Base-by-base conservation (phyloP, 768 basidiomycete genomes). In the Gautieria morchelliformis region DNA sequence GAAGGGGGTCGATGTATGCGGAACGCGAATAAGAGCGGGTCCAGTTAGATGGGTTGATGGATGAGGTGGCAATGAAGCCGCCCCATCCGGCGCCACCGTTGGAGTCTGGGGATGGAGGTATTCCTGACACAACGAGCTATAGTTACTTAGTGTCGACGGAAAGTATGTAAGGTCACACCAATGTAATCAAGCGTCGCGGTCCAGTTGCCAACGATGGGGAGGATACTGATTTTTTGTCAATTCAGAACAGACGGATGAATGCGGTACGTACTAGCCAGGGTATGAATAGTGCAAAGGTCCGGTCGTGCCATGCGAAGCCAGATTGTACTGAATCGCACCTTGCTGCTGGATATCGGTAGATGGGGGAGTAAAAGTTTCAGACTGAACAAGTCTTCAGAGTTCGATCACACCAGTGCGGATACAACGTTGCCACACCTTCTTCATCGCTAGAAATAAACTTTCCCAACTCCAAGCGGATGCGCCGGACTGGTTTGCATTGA, bases 21-120 rank as follows among this genome's bases (percentile, higher is more conserved):
- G 82, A 76, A 58, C 79, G 75, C n/a, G 83, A 74, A 69, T 85
- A 85, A 1, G 79, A 82, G 47, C 84, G 77, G 12, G 82, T 83
- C 72, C 77, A 79, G 69, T 84, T 85, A 27, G 71, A 56, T 1
- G 80, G 78, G 68, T 85, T 85, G 65, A 88, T 81, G 7, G 76
- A 72, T 5, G 77, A 77, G 4, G 82, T 75, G 0, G 82, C 74
- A 63, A 85, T 73, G 64, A 78, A 79, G 5, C 72, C 69, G 58
- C 82, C 79, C 65, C 75, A 72, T 59, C 74, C 74, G 22, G 72
- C 63, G 27, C 81, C 81, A 45, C 74, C 72, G 63, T 78, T 74
- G 0, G 79, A 71, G 58, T 78, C 75, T 0, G 70, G 42, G 40
- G 67, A 67, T 1, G 69, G 56, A 1, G 70, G 66, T 45, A 83